Conservation (phyloP, 345 rosid genomes). For the Bruguiera parviflora region DNA sequence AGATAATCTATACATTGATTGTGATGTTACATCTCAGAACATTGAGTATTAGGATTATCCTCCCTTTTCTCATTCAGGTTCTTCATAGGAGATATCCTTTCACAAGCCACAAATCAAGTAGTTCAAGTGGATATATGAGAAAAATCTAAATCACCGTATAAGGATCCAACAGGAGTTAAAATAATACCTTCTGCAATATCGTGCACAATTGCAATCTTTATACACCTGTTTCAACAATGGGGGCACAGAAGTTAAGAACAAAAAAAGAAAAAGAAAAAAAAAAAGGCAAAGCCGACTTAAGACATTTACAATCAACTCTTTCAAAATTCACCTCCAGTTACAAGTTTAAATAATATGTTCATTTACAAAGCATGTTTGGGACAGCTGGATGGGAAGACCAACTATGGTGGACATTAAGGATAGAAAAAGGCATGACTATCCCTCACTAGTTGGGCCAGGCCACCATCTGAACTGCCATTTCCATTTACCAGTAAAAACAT, state of each 20-base stretch:
- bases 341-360: background rate
- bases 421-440: background rate
- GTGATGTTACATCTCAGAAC: background rate
- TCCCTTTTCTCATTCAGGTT: background rate
- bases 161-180: background rate
- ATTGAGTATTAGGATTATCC: background rate
- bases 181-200: conserved; percentile 34
- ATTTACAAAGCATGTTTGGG: background rate
- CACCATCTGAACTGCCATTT: background rate
- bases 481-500: background rate
- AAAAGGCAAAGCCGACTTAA: background rate
- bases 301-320: background rate
- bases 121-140: background rate
- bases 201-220: conserved; percentile 36
- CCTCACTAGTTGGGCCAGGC: background rate
- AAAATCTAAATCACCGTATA: background rate
- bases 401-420: background rate
- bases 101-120: background rate
- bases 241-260: background rate
- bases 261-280: background rate
- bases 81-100: background rate
- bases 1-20: background rate
- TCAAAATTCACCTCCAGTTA: background rate
- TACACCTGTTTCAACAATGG: conserved; percentile 23
- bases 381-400: too few relatives aligned